Evolutionary conservation across 1,284 basidiomycete species (phyloP), one percentile per base, ranked within the genome.

Genomic region (Cryptococcus floricola): DNA sequence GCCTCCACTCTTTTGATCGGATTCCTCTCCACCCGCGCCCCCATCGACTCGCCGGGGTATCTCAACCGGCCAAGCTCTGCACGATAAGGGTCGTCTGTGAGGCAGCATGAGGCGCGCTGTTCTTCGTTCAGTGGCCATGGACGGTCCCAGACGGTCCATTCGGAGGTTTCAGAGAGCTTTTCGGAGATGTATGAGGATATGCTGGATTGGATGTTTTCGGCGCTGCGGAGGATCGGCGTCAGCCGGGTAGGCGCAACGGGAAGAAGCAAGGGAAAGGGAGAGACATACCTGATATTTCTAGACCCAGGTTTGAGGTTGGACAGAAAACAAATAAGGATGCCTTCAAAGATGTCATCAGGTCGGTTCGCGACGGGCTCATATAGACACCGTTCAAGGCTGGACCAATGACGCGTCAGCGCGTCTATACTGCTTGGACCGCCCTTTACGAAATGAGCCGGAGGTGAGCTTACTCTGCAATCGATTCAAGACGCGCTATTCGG

Each of bases 71-170:
- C 73, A 3, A 70, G 52, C 46, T 67, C 63, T 1, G 27, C 38
- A 12, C 72, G 59, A 27, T 69, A 56, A 2, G 50, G 50, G 19
- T 60, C 47, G 13, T 50, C 41, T 34, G 59, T 64, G 9, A 51
- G 48, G 58, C 74, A 75, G 58, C 74, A 75, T 13, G 54, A 44
- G 9, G 56, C 66, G 38, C 69, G 59, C 18, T 65, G 62, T 44
- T 74, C 69, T 58, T 75, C 74, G 55, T 73, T 65, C 6, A 69
- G 65, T 12, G 69, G 61, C 74, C 72, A 75, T 9, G 64, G 63
- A 31, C 65, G 48, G 48, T 75, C 74, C 74, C 74, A 75, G 2
- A 74, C 72, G 0, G 74, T 75, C 50, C 73, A 75, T 49, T 74
- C 72, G 44, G 57, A 50, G 18, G 67, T 66, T 27, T 60, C 58